phyloP scores from a whole-genome alignment of 768 basidiomycete genomes.

The Amanita inopinata region DNA sequence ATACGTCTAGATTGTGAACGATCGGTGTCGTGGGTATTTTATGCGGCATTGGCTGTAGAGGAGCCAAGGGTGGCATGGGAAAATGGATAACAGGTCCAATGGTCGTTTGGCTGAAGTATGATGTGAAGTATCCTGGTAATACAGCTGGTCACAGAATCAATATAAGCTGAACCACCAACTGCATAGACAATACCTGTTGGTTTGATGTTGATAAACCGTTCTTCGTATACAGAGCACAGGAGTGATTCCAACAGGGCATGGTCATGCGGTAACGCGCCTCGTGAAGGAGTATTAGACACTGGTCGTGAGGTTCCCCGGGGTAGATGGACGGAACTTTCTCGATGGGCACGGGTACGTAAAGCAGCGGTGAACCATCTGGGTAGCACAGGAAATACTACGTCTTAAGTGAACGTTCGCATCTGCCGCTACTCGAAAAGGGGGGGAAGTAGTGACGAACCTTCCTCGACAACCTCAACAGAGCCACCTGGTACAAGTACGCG shows the following conservation, averaged over 20 bases:
- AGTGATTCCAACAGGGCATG: slow-evolving; percentile 63
- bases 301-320: slow-evolving; percentile 34
- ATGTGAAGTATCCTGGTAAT: slow-evolving; percentile 59
- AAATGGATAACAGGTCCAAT: slow-evolving; percentile 52
- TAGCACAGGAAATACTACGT: slow-evolving; percentile 65
- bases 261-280: slow-evolving; percentile 38
- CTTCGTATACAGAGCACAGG: slow-evolving; percentile 56
- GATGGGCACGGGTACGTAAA: slow-evolving; percentile 42
- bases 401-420: slow-evolving; percentile 26
- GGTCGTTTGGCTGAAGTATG: slow-evolving; percentile 58
- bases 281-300: slow-evolving; percentile 20
- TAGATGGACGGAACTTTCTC: slow-evolving; percentile 39
- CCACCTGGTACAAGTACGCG: slow-evolving; percentile 64
- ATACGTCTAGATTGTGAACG: slow-evolving; percentile 25
- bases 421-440: background rate
- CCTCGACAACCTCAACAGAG: slow-evolving; percentile 61
- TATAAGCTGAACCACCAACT: slow-evolving; percentile 5
- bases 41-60: slow-evolving; percentile 44
- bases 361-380: slow-evolving; percentile 74
- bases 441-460: slow-evolving; percentile 35
- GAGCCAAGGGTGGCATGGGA: slow-evolving; percentile 62
- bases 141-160: slow-evolving; percentile 32
- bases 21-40: slow-evolving; percentile 29
- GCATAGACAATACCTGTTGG: slow-evolving; percentile 44
- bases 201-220: slow-evolving; percentile 60